Percentiles rank a stretch among this genome's conserved stretches.
These are phyloP conservation scores for Sanchytrium tribonematis DNA, from an alignment of 371 early-diverging fungal species.

Conservation along the genomic window DNA sequence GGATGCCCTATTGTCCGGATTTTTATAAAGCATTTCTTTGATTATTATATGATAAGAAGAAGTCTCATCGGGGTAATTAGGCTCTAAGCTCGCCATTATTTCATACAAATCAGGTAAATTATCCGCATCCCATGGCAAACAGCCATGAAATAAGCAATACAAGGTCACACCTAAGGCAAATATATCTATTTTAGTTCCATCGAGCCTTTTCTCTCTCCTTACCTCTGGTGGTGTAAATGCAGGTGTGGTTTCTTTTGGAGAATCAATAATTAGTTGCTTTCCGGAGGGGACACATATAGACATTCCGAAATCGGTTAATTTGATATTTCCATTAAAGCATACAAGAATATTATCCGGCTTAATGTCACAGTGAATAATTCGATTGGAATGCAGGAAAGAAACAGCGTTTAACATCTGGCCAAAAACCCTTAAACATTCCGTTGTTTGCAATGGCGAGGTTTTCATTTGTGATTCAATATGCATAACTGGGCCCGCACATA, in stretches of 20 bases:
- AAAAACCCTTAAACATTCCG: not conserved
- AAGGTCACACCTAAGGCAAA: not conserved
- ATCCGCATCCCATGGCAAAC: not conserved
- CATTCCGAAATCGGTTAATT: constrained; percentile 79
- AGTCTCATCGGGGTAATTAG: not conserved
- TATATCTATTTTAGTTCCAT: not conserved
- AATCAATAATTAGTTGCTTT: not conserved
- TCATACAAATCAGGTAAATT: not conserved
- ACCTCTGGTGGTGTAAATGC: not conserved
- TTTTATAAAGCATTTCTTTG: not conserved
- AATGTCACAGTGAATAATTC: constrained; percentile 7
- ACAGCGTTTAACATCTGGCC: constrained; percentile 6
- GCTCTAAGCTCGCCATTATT: not conserved
- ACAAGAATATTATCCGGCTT: constrained; percentile 50
- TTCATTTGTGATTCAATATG: not conserved
- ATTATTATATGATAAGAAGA: not conserved
- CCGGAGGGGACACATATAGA: constrained; percentile 13
- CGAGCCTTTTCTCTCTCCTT: not conserved
- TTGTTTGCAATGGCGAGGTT: not conserved
- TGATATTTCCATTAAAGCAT: constrained; percentile 62
- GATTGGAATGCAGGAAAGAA: constrained; percentile 4
- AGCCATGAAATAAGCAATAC: not conserved
- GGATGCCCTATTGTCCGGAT: not conserved
- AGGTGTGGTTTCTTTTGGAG: not conserved
- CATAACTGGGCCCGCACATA: not conserved